Evolutionary conservation across 768 basidiomycete species (phyloP), one percentile per base, ranked within the genome.

Genomic region (Mycena epipterygia): DNA sequence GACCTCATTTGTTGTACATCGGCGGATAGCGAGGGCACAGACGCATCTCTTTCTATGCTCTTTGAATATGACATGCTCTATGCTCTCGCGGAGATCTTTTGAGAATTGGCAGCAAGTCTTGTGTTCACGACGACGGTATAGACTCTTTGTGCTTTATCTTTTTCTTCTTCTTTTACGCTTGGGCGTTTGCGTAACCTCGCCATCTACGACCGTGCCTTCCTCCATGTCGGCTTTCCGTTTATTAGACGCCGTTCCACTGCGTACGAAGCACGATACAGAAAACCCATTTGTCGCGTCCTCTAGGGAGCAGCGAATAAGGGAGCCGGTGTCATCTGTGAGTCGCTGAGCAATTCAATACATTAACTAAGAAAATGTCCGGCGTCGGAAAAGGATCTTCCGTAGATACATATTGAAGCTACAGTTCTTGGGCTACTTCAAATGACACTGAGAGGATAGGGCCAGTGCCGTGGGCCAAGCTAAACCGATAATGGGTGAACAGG

Each of bases 211-310:
- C 41, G 68, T 59, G 27, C 75, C 76, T 55, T 73, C 76, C 9
- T 71, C 56, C 71, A 74, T 57, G 19, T 64, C 62, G 16, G 46
- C 73, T 66, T 80, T 80, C 62, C 82, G 76, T 68, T 76, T 79
- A 27, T 61, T 58, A 25, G 61, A 67, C 25, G 59, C 65, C 41
- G 66, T 53, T 21, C 19, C 29, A 27, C 35, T 44, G 60, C 79
- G 83, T 33, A 95, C 83, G 78, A 99, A 96, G 79, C 94, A 98
- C n/a, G 95, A 91, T 27, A 99, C 97, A 75, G 99, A 99, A 84
- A 99, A 99, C 0, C 98, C 98, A 76, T 99, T 99, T 16, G 95
- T 96, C 41, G 88, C 89, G 76, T 99, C 96, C 69, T 93, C 94
- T 17, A 94, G 90, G 30, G 87, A 87, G 78, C 94, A 95, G 21